phyloP scores from a whole-genome alignment of 176 grass and related monocot genomes.

The Aegilops sharonensis region DNA sequence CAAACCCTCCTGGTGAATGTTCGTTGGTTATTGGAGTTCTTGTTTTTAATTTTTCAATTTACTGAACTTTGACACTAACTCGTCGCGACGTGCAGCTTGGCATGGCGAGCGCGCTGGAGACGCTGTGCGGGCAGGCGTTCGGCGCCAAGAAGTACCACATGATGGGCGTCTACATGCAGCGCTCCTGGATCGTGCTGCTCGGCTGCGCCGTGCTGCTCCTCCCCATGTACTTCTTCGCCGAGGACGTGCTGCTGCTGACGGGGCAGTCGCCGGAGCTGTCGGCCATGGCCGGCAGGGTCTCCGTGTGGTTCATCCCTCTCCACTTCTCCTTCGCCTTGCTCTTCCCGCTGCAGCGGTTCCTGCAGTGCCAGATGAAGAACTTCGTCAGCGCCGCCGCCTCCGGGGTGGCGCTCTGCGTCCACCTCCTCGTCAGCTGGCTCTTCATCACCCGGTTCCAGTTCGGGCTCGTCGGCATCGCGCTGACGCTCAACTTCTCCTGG shows the following conservation, averaged over 20 bases:
- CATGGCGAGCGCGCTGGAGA: slow-evolving; percentile 69
- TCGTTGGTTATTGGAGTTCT: background rate
- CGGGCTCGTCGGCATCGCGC: slow-evolving; percentile 68
- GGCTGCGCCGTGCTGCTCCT: slow-evolving; percentile 68
- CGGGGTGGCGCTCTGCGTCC: slow-evolving; percentile 50
- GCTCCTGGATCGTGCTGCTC: slow-evolving; percentile 85
- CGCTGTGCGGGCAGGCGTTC: slow-evolving; percentile 57
- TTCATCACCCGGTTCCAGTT: slow-evolving; percentile 50
- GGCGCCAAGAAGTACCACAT: slow-evolving; percentile 76
- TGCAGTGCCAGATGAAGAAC: slow-evolving; percentile 97
- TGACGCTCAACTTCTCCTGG: slow-evolving; percentile 96
- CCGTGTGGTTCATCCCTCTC: slow-evolving; percentile 88
- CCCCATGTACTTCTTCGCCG: slow-evolving; percentile 80
- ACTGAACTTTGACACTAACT: background rate
- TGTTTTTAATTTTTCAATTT: background rate
- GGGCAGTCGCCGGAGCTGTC: slow-evolving; percentile 77
- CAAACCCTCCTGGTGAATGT: background rate
- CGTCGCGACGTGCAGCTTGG: slow-evolving; percentile 22
- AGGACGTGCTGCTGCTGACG: slow-evolving; percentile 60
- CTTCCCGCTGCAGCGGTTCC: slow-evolving; percentile 91
- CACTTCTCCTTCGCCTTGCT: slow-evolving; percentile 92
- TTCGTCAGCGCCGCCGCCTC: slow-evolving; percentile 48
- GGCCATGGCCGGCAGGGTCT: slow-evolving; percentile 53
- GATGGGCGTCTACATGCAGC: slow-evolving; percentile 97
- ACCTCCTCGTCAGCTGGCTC: slow-evolving; percentile 76